Evolutionary conservation across 257 asterid species (phyloP), one percentile per base, ranked within the genome.

Genomic region (Perilla frutescens): DNA sequence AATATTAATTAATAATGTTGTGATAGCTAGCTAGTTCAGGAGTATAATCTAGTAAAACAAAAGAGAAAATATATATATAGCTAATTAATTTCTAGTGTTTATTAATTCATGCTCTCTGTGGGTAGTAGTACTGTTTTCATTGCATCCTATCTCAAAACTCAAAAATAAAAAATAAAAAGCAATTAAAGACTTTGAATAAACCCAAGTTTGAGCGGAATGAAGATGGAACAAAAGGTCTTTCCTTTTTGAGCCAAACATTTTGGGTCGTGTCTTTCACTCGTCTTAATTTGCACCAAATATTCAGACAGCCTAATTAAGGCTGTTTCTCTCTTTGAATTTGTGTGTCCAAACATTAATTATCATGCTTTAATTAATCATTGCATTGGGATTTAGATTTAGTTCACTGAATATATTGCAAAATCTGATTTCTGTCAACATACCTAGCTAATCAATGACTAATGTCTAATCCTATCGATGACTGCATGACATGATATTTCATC

Each of bases 351-450:
- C 65, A 39, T 45, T 4, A 57, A 40, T 53, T 54, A 70, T 76
- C 47, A n/a, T 41, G 36, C 32, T 59, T 37, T 48, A 2, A 68
- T 62, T 1, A 20, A 20, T 20, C 26, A 20, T 20, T 20, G 26
- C n/a, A 53, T 41, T 40, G 13, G 9, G 11, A 34, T 32, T 7
- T 49, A 3, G 72, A 31, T n/a, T 79, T 12, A 57, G 75, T 83
- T 66, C 87, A 83, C 76, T 71, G 87, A 67, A 80, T 80, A 69
- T 60, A 34, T 13, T 57, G 29, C 79, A 66, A n/a, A 56, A 1
- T 6, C 32, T 26, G 26, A 43, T 53, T 60, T 58, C 34, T 50
- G 68, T 76, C 31, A 26, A 36, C 13, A 36, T 7, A 32, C 15
- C 4, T 37, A 7, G 14, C 41, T 15, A 20, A 20, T 20, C 26